Base-by-base conservation (phyloP, 495 filamentous ascomycete genomes). In the Acidomyces sp. region DNA sequence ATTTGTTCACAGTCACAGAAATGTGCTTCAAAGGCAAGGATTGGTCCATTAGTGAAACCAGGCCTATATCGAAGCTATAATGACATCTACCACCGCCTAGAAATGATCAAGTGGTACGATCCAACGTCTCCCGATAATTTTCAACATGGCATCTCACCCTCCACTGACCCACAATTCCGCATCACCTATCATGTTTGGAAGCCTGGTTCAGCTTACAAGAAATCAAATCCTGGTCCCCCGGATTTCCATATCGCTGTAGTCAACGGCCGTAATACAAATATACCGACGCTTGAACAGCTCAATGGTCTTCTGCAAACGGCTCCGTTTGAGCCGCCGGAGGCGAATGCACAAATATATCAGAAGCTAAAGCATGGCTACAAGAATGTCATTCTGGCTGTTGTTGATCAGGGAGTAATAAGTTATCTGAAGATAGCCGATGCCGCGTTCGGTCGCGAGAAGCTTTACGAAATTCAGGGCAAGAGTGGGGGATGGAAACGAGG, bases 371-470 rank as follows among this genome's bases (percentile, higher is more conserved):
- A 94, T 40, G 90, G 85, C 10, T 79, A 82, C 55, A 70, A 85
- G 43, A 85, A 82, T 56, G 84, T 85, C 5, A 63, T 94, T 34
- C 51, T 97, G 13, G 90, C 87, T 0, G 73, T 96, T 4, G 83
- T 93, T 6, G 90, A 96, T 54, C 70, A 84, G 41, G 90, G 90
- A 0, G 68, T 97, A 21, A 79, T 85, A 22, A 95, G 86, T 54
- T 97, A 83, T 56, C 59, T 94, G 34, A 70, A 81, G 25, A 62
- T 93, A 38, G 75, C 67, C 6, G 86, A 95, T 62, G 77, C 76
- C 9, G 79, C 72, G 10, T 93, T 95, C 60, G 78, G 69, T 18
- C 50, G 55, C 32, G 86, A 92, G 60, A 72, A 60, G 60, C 37
- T 93, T 13, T 87, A 72, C 51, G 68, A 75, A 45, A 37, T 66